phyloP scores from a whole-genome alignment of 345 rosid species.

The Eucalyptus marginata region DNA sequence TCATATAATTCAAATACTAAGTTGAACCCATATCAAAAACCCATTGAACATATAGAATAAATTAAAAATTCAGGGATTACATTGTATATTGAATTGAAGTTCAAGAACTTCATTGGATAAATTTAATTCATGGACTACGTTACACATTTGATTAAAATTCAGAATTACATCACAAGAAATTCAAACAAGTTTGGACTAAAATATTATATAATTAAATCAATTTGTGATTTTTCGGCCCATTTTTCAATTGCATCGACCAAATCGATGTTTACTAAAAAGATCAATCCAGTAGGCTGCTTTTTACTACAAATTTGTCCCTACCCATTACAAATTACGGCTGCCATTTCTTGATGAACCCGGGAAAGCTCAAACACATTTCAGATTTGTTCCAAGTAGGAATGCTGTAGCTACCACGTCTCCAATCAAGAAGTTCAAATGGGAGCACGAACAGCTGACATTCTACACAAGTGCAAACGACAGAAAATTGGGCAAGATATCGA shows the following conservation, averaged over 20 bases:
- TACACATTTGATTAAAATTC: no score
- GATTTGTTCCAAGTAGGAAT: background rate
- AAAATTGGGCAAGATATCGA: background rate
- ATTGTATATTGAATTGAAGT: no score
- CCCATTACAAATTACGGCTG: background rate
- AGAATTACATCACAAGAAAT: no score
- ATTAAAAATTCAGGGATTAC: no score
- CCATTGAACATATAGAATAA: no score
- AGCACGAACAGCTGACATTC: background rate
- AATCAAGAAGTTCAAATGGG: background rate
- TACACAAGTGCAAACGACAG: background rate
- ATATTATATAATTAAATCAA: background rate
- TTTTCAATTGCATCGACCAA: background rate
- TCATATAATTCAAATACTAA: no score
- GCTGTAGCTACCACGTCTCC: background rate
- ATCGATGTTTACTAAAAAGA: background rate
- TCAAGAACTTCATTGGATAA: no score
- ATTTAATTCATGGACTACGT: no score
- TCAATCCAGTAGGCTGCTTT: background rate
- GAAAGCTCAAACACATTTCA: background rate
- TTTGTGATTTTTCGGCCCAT: background rate
- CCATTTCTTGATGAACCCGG: background rate
- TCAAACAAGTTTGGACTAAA: background rate
- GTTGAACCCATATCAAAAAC: no score
- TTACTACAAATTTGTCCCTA: background rate